Evolutionary conservation across 1,139 yeast genomes (phyloP).

Genomic region (Williopsis jadinii): DNA sequence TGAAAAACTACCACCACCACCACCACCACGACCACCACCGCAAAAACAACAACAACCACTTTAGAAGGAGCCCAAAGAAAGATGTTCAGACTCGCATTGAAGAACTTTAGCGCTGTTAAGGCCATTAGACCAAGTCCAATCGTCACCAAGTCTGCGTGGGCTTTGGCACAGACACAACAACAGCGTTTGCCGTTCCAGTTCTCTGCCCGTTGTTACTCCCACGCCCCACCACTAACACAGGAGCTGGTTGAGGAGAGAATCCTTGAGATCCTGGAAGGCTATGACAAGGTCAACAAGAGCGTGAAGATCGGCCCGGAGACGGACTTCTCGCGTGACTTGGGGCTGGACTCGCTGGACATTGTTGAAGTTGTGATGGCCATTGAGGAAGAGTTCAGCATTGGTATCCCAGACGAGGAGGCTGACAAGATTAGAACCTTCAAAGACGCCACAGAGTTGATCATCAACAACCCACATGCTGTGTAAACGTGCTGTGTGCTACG

Average conservation of each 20-base stretch:
- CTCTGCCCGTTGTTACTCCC: constrained; percentile 41
- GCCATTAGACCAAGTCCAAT: too few species aligned
- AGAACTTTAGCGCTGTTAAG: neutral
- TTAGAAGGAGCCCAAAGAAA: too few species aligned
- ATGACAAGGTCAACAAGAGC: constrained; percentile 51
- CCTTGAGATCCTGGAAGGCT: constrained; percentile 71
- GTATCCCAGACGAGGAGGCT: constrained; percentile 83
- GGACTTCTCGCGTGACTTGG: constrained; percentile 66
- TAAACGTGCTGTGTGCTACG: constrained; percentile 15
- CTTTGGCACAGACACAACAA: neutral
- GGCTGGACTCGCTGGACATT: constrained; percentile 80
- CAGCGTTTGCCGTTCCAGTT: neutral
- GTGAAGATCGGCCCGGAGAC: constrained; percentile 49
- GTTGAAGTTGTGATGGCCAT: constrained; percentile 89
- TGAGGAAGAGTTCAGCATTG: constrained; percentile 71
- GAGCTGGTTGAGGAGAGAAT: constrained; percentile 71
- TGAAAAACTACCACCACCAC: neutral
- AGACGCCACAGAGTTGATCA: constrained; percentile 72
- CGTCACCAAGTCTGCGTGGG: too few species aligned
- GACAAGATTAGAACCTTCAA: constrained; percentile 78
- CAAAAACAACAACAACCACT: neutral
- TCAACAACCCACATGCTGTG: constrained; percentile 66
- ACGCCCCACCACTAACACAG: constrained; percentile 59
- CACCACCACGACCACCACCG: neutral
- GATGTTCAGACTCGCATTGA: neutral